phyloP scores from a whole-genome alignment of 495 filamentous ascomycete genomes.

The Aspergillus sparsus region DNA sequence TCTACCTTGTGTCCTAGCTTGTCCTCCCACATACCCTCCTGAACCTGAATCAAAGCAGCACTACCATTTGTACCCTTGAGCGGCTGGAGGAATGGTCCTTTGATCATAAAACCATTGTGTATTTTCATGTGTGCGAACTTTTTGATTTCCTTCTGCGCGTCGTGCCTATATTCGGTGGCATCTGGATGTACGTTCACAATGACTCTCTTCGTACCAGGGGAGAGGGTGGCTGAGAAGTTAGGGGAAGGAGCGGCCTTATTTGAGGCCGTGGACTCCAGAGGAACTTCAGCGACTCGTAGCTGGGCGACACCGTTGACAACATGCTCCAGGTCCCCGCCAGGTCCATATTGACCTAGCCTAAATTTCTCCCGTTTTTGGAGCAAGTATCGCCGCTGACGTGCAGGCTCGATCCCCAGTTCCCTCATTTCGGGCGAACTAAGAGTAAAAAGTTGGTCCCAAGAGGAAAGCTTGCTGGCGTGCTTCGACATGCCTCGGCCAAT shows the following conservation, averaged over 20 bases:
- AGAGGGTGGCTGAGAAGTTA: constrained; percentile 45
- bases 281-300: constrained; percentile 66
- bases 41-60: constrained; percentile 63
- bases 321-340: constrained; percentile 73
- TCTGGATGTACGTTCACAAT: constrained; percentile 73
- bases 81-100: constrained; percentile 67
- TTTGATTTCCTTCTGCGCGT: constrained; percentile 37
- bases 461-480: constrained; percentile 77
- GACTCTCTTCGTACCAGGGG: constrained; percentile 57
- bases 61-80: constrained; percentile 61
- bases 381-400: constrained; percentile 79
- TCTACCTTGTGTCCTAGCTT: constrained; percentile 85
- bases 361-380: constrained; percentile 84
- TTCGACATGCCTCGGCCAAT: constrained; percentile 85
- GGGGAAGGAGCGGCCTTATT: constrained; percentile 4
- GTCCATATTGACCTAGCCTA: constrained; percentile 68
- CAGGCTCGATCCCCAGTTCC: constrained; percentile 81
- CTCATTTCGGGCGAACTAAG: constrained; percentile 73
- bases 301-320: constrained; percentile 73
- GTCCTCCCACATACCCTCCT: constrained; percentile 89
- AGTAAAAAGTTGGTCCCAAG: constrained; percentile 86
- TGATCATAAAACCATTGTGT: constrained; percentile 61
- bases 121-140: constrained; percentile 66
- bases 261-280: constrained; percentile 24
- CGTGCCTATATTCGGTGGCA: constrained; percentile 44